A percentile compares a stretch with the other conserved stretches of the same genome.
Evolutionary conservation across 2,329 filamentous ascomycete species (phyloP).

Genomic region (Trichoderma polysporum): DNA sequence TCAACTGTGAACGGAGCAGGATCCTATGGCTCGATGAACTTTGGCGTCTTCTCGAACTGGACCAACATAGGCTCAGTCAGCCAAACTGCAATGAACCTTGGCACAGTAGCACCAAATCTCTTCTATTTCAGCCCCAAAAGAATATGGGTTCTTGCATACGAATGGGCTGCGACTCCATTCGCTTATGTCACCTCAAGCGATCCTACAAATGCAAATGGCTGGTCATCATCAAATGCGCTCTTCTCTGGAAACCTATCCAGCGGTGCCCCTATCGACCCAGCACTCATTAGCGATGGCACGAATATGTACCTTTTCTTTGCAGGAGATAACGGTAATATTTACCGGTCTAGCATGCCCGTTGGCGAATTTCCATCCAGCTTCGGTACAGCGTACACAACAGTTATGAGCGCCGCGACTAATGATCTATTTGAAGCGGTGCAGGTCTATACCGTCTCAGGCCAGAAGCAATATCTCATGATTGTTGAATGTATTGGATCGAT

Average conservation of each 20-base stretch:
- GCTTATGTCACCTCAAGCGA: background rate
- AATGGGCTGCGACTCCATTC: background rate
- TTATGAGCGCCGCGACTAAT: background rate
- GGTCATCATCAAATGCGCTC: background rate
- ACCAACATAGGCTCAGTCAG: background rate
- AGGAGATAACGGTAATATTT: background rate
- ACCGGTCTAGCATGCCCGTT: background rate
- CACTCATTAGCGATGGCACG: background rate
- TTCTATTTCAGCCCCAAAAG: background rate
- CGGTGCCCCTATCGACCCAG: background rate
- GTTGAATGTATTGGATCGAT: background rate
- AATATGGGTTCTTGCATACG: background rate
- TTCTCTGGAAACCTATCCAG: background rate
- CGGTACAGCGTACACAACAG: background rate
- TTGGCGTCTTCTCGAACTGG: background rate
- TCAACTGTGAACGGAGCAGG: background rate
- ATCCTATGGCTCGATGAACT: background rate
- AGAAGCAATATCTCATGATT: background rate
- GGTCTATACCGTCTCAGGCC: background rate
- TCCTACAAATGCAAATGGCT: background rate
- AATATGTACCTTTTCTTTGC: background rate
- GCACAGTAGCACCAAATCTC: background rate
- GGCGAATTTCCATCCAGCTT: background rate
- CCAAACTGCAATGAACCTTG: background rate
- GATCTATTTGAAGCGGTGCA: background rate